These are phyloP conservation scores for Saccharomycopsis sp. DNA, from an alignment of 805 yeast genomes.

Conservation along the genomic window DNA sequence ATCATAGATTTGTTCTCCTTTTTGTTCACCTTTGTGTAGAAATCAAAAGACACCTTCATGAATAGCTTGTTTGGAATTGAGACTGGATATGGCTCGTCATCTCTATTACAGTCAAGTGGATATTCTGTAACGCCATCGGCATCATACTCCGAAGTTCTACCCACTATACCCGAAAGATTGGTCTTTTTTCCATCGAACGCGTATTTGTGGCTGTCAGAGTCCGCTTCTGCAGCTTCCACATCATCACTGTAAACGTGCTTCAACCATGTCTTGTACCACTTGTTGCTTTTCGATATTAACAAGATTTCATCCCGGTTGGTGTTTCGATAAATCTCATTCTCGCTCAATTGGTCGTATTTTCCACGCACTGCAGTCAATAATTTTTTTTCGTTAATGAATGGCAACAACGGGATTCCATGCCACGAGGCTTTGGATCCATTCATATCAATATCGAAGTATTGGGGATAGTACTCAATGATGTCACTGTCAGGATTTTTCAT, in stretches of 20 bases:
- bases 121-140: conserved; percentile 32
- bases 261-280: conserved; percentile 30
- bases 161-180: conserved; percentile 31
- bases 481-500: conserved; percentile 78
- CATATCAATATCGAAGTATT: conserved; percentile 84
- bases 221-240: conserved; percentile 21
- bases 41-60: conserved; percentile 30
- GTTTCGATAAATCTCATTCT: conserved; percentile 64
- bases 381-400: conserved; percentile 83
- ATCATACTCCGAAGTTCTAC: conserved; percentile 29
- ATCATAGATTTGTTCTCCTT: conserved; percentile 65
- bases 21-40: conserved; percentile 49
- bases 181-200: conserved; percentile 22
- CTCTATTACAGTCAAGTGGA: conserved; percentile 38
- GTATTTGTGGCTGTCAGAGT: conserved; percentile 19
- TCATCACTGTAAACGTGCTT: conserved; percentile 29
- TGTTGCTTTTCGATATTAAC: conserved; percentile 56
- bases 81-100: conserved; percentile 35
- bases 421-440: conserved; percentile 91
- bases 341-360: conserved; percentile 57
- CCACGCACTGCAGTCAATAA: conserved; percentile 58
- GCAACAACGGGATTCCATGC: conserved; percentile 89
- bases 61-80: conserved; percentile 35
- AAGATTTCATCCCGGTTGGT: conserved; percentile 64
- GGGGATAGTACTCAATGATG: conserved; percentile 87